These are phyloP conservation scores for Penicillium sp. DNA, from an alignment of 2,329 filamentous ascomycete genomes.

Conservation along the genomic window DNA sequence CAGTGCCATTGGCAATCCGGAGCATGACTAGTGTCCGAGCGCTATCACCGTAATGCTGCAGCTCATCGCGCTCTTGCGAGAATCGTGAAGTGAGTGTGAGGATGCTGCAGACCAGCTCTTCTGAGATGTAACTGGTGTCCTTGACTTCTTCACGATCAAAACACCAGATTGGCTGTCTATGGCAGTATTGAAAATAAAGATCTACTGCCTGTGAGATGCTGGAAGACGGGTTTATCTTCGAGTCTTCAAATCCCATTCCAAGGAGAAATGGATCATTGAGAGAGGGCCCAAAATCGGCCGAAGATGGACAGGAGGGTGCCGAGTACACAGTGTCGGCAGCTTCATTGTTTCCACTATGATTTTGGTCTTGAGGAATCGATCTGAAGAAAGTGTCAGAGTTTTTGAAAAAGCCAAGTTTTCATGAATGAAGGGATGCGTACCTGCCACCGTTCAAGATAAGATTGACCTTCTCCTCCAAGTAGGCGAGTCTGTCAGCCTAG, in stretches of 20 bases:
- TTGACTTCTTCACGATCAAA: conserved; percentile 43
- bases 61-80: conserved; percentile 36
- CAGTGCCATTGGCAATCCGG: conserved; percentile 58
- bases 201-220: conserved; percentile 37
- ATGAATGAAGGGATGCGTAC: conserved; percentile 31
- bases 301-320: conserved; percentile 25
- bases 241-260: conserved; percentile 34
- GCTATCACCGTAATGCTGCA: conserved; percentile 48
- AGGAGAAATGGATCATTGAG: conserved; percentile 32
- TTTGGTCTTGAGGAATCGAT: conserved; percentile 20
- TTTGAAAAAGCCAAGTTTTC: background rate
- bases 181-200: conserved; percentile 46
- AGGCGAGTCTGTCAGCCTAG: conserved; percentile 60
- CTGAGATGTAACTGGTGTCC: conserved; percentile 35
- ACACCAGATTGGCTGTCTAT: conserved; percentile 48
- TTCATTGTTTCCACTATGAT: conserved; percentile 19
- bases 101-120: conserved; percentile 44
- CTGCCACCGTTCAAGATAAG: conserved; percentile 54
- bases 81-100: conserved; percentile 43
- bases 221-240: conserved; percentile 30
- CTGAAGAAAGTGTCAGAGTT: conserved; percentile 34
- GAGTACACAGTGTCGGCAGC: conserved; percentile 27
- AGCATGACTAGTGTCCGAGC: conserved; percentile 52
- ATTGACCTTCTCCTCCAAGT: conserved; percentile 60
- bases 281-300: conserved; percentile 27